Base-by-base conservation (phyloP, 257 asterid species). In the Plantago major region DNA sequence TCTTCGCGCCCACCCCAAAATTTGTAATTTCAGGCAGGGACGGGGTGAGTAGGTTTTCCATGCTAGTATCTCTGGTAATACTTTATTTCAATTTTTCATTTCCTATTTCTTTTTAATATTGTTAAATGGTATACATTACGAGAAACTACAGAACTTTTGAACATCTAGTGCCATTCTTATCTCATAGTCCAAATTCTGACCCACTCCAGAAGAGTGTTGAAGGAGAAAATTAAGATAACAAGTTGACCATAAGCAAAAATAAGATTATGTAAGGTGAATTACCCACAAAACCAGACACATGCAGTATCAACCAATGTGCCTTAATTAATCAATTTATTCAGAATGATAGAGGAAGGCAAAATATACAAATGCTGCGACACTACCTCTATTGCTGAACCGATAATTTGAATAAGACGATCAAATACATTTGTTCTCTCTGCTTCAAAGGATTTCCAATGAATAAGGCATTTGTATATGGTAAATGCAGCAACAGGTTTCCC, bases 311-410 rank as follows among this genome's bases (percentile, higher is more conserved):
- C 63, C 49, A 43, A 15, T 58, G 57, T 49, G 45, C 50, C 62
- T n/a, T 13, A 42, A 55, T 60, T 49, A 46, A 56, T 28, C 19
- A 50, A 52, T 17, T 42, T 4, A 37, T 43, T 42, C 26, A 64
- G 62, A 61, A 60, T 62, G 63, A 43, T 28, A 52, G 10, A 33
- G 30, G 62, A 56, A 15, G 42, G 46, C 59, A 52, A n/a, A 12
- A 3, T 46, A 66, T 5, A 54, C 46, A 17, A 30, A 11, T 44
- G 55, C 58, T 46, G 40, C 30, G 53, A 46, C 46, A 10, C 46
- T 70, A 89, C 97, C 97, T 90, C 96, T 58, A 87, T 81, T 56
- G 85, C 84, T 54, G 90, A 87, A 75, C 97, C 97, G 51, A 90
- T 78, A 53, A 79, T 65, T 71, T 80, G 85, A 78, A 90, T 85